Conservation (phyloP, 805 yeast genomes). For the Saccharomycopsis fibuligera region DNA sequence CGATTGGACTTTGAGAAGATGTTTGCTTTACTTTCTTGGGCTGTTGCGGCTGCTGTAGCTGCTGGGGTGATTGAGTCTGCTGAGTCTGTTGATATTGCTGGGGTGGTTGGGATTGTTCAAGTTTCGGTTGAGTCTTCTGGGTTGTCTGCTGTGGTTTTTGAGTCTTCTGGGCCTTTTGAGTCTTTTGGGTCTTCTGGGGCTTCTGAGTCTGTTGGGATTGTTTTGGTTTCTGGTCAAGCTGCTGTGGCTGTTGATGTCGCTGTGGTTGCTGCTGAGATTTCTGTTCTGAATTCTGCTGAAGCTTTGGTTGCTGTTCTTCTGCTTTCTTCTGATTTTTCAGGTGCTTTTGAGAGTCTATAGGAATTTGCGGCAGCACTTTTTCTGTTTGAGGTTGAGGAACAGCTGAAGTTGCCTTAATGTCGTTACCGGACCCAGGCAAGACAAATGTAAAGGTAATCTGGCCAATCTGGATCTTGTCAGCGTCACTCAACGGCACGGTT, state of each 20-base stretch:
- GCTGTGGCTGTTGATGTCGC: slow-evolving; percentile 38
- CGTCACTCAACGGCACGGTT: slow-evolving; percentile 80
- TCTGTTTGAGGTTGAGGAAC: background rate
- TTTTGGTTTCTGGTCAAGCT: background rate
- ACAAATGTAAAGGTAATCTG: slow-evolving; percentile 85
- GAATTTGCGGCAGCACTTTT: too few species aligned
- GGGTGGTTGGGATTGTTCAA: background rate
- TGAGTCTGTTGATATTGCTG: slow-evolving; percentile 37
- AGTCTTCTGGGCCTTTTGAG: too few species aligned
- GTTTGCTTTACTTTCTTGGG: too few species aligned
- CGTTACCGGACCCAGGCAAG: slow-evolving; percentile 57
- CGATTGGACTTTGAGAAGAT: background rate
- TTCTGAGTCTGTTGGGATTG: background rate
- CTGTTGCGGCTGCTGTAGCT: background rate
- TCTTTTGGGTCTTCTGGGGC: too few species aligned
- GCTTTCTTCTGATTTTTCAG: background rate
- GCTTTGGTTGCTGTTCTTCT: background rate
- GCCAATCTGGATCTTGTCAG: slow-evolving; percentile 85
- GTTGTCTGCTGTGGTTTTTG: too few species aligned
- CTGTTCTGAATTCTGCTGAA: background rate
- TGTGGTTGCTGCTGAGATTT: background rate
- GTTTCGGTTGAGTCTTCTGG: background rate
- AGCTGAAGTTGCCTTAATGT: background rate
- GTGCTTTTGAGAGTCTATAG: background rate
- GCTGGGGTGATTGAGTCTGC: background rate